Conservation (phyloP, 2,329 filamentous ascomycete species). For the Penicillium frequentans region DNA sequence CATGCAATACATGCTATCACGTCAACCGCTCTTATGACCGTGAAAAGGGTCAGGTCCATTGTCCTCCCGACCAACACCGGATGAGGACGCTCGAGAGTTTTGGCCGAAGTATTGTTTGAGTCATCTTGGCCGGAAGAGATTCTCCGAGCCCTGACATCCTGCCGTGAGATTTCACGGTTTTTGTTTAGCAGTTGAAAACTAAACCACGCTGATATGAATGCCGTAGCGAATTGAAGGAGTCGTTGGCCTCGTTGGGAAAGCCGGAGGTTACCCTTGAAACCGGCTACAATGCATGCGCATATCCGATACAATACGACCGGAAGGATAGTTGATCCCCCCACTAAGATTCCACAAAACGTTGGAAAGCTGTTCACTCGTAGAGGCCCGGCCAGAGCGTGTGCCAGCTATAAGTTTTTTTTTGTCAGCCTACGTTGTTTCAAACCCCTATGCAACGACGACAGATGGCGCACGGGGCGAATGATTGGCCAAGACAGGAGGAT, state of each 20-base stretch:
- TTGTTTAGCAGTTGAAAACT: conserved; percentile 52
- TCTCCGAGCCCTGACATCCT: conserved; percentile 6
- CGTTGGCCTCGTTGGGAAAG: conserved; percentile 20
- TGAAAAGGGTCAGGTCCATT: conserved; percentile 80
- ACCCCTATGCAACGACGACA: background rate
- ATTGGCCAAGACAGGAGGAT: background rate
- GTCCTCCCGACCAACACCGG: conserved; percentile 65
- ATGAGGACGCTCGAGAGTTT: conserved; percentile 15
- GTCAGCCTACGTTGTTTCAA: conserved; percentile 19
- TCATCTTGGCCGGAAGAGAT: conserved; percentile 7
- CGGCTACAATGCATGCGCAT: conserved; percentile 25
- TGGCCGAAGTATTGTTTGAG: conserved; percentile 2
- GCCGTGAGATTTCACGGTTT: conserved; percentile 24
- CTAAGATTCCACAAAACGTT: conserved; percentile 52
- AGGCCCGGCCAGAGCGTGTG: conserved; percentile 38
- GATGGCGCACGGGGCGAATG: background rate
- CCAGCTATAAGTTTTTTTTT: conserved; percentile 34
- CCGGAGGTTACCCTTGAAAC: conserved; percentile 13
- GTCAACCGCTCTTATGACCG: conserved; percentile 70
- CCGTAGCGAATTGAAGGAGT: conserved; percentile 44
- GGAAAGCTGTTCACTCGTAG: conserved; percentile 51
- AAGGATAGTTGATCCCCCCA: conserved; percentile 53
- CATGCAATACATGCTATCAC: conserved; percentile 67
- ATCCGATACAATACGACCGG: conserved; percentile 31
- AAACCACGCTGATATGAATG: conserved; percentile 51